Evolutionary conservation across 1,284 basidiomycete species (phyloP).

Genomic region (Phlebopus sp.): DNA sequence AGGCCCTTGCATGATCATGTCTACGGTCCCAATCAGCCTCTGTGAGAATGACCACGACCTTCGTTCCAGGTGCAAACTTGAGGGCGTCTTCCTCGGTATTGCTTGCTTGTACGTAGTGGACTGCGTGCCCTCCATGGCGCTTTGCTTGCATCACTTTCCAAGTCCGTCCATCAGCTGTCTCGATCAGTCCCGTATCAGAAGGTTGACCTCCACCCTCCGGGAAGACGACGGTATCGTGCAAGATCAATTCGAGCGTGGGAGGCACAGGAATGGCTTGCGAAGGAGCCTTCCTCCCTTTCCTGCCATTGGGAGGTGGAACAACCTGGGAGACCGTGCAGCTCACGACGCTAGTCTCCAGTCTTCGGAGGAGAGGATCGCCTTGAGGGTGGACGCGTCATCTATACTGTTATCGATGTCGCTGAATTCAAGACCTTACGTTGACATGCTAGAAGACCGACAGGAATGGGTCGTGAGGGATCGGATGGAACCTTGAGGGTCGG

Average conservation of each 20-base stretch:
- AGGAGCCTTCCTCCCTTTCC: constrained; percentile 44
- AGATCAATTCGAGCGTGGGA: constrained; percentile 59
- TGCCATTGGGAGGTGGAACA: constrained; percentile 37
- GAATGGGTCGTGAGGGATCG: constrained; percentile 49
- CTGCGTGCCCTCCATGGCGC: constrained; percentile 70
- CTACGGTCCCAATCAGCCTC: constrained; percentile 68
- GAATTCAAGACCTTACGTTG: constrained; percentile 49
- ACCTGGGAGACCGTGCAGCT: constrained; percentile 44
- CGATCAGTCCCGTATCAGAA: constrained; percentile 70
- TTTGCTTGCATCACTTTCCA: constrained; percentile 73
- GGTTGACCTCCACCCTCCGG: constrained; percentile 90
- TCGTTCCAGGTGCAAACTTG: constrained; percentile 48
- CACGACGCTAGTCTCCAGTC: constrained; percentile 54
- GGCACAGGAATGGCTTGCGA: constrained; percentile 42
- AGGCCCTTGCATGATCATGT: constrained; percentile 67
- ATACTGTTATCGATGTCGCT: constrained; percentile 9
- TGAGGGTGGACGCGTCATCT: constrained; percentile 9
- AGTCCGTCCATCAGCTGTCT: constrained; percentile 37
- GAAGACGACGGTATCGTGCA: constrained; percentile 85
- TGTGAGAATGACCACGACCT: constrained; percentile 56
- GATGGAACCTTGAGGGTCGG: constrained; percentile 52
- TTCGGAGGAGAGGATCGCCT: constrained; percentile 66
- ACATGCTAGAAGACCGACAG: constrained; percentile 70
- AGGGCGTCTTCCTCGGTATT: constrained; percentile 42
- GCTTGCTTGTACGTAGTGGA: constrained; percentile 68